Conservation (phyloP, 495 filamentous ascomycete species). For the Neohortaea acidophila region DNA sequence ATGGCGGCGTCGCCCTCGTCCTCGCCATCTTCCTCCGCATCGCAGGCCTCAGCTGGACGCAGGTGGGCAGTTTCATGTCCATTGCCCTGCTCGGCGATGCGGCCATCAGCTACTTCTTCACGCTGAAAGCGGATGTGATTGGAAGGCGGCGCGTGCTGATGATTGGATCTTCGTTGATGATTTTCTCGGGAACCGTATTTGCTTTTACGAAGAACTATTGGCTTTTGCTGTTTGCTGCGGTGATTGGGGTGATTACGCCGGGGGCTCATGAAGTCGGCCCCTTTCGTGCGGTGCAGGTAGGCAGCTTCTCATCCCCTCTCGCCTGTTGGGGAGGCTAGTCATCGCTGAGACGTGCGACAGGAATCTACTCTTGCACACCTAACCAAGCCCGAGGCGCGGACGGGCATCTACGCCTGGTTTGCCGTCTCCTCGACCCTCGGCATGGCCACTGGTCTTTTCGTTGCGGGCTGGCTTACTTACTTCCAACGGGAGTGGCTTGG, state of each 20-base stretch:
- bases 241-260: slow-evolving; percentile 69
- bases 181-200: slow-evolving; percentile 50
- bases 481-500: slow-evolving; percentile 32
- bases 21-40: slow-evolving; percentile 53
- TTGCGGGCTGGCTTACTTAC: slow-evolving; percentile 50
- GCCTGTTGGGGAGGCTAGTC: background rate
- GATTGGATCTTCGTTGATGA: slow-evolving; percentile 53
- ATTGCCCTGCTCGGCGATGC: slow-evolving; percentile 68
- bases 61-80: slow-evolving; percentile 73
- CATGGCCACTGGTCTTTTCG: slow-evolving; percentile 46
- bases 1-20: slow-evolving; percentile 59
- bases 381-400: slow-evolving; percentile 40
- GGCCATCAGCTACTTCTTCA: slow-evolving; percentile 56
- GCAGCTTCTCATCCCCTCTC: too few relatives aligned
- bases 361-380: slow-evolving; percentile 67
- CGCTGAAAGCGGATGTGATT: slow-evolving; percentile 55
- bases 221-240: slow-evolving; percentile 52
- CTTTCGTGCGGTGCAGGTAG: slow-evolving; percentile 48
- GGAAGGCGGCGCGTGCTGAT: slow-evolving; percentile 51
- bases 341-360: slow-evolving; percentile 28
- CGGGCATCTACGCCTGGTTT: slow-evolving; percentile 75
- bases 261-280: slow-evolving; percentile 19
- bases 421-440: slow-evolving; percentile 49
- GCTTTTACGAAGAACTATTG: slow-evolving; percentile 53
- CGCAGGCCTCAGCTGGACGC: slow-evolving; percentile 44